Percentiles rank a stretch among this genome's conserved stretches.
These are phyloP conservation scores for Penicillium sp. DNA, from an alignment of 2,329 filamentous ascomycete genomes.

Conservation along the genomic window DNA sequence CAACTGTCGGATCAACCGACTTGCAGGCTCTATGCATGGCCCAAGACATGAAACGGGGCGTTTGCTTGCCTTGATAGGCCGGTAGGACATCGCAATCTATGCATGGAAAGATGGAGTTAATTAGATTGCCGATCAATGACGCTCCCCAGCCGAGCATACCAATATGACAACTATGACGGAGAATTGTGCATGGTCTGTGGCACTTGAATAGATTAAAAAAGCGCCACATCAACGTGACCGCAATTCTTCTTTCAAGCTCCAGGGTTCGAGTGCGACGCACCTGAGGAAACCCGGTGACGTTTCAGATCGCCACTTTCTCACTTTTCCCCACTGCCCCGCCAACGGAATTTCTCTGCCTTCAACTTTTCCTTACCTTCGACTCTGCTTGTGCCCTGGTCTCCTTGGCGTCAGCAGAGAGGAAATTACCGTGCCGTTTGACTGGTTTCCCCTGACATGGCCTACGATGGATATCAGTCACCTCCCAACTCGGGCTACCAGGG, in stretches of 20 bases:
- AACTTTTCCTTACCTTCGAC: not conserved
- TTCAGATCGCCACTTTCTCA: slow-evolving; percentile 22
- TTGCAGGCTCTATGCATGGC: not conserved
- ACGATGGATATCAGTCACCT: slow-evolving; percentile 42
- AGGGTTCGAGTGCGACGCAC: not conserved
- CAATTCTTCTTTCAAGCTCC: not conserved
- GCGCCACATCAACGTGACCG: slow-evolving; percentile 19
- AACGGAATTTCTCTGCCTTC: slow-evolving; percentile 17
- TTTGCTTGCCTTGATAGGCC: slow-evolving; percentile 12
- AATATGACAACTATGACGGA: slow-evolving; percentile 13
- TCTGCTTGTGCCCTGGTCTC: not conserved
- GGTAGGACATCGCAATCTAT: slow-evolving; percentile 4
- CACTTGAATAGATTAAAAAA: slow-evolving; percentile 16
- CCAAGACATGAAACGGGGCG: slow-evolving; percentile 4
- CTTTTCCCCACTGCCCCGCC: slow-evolving; percentile 20
- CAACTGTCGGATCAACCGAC: slow-evolving; percentile 4
- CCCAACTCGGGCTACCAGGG: slow-evolving; percentile 30
- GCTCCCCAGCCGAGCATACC: not conserved
- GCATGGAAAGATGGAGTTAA: slow-evolving; percentile 6
- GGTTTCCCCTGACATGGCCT: slow-evolving; percentile 36
- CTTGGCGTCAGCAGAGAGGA: not conserved
- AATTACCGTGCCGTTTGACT: not conserved
- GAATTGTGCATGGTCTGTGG: not conserved
- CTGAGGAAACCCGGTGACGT: slow-evolving; percentile 8
- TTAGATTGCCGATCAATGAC: slow-evolving; percentile 5